phyloP scores from a whole-genome alignment of 208 protist species.

The Trypanosoma avium region DNA sequence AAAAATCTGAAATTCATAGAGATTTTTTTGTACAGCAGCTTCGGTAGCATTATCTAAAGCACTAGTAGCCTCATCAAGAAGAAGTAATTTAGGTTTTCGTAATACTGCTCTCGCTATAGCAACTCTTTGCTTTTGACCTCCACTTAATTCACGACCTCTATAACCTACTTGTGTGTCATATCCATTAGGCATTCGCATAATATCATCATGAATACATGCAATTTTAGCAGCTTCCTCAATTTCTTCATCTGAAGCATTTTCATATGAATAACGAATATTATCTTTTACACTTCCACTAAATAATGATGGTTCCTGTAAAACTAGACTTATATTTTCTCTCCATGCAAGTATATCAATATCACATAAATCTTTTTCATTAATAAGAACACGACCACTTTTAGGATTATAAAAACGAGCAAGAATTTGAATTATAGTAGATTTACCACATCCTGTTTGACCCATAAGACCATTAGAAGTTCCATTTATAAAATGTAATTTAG shows the following conservation, averaged over 20 bases:
- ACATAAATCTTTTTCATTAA: constrained; percentile 55
- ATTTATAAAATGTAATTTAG: constrained; percentile 20
- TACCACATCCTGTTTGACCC: constrained; percentile 73
- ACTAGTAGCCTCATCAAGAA: constrained; percentile 64
- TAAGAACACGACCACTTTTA: constrained; percentile 29
- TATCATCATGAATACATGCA: constrained; percentile 32
- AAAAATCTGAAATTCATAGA: constrained; percentile 17
- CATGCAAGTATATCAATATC: constrained; percentile 39
- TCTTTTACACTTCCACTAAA: constrained; percentile 38
- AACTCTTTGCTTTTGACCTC: constrained; percentile 79
- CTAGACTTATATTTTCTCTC: constrained; percentile 35
- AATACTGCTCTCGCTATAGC: constrained; percentile 73
- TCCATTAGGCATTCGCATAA: constrained; percentile 40
- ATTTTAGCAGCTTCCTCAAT: constrained; percentile 27
- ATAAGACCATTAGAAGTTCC: constrained; percentile 37
- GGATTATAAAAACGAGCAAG: constrained; percentile 75
- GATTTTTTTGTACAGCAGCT: constrained; percentile 27
- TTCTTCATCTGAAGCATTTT: constrained; percentile 34
- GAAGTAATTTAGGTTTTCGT: constrained; percentile 51
- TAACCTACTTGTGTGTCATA: constrained; percentile 87
- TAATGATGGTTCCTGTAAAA: constrained; percentile 35
- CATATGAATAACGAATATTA: constrained; percentile 35
- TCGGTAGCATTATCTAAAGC: constrained; percentile 56
- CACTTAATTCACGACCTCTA: constrained; percentile 59
- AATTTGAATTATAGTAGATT: constrained; percentile 62